Evolutionary conservation across 352 stramenopile genomes (phyloP), one percentile per base, ranked within the genome.

Genomic region (Globisporangium mamillatum): DNA sequence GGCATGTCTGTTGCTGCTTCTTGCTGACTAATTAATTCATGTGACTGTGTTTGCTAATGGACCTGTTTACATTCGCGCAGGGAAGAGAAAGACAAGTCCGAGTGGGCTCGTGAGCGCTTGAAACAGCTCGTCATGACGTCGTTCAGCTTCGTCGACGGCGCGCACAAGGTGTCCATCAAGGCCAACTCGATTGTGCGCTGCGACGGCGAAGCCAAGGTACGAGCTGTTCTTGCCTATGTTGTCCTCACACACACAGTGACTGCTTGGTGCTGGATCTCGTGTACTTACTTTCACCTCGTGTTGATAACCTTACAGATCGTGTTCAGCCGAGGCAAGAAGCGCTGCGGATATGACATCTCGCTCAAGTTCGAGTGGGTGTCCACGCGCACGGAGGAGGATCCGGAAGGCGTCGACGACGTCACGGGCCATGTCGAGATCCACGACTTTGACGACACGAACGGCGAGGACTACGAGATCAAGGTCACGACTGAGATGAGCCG

Each of bases 381-480:
- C 12, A 85, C 67, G 44, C 78, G 69, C 20, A 29, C 63, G 0
- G 75, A 76, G 32, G 73, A 76, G 20, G 77, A 82, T 48, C 46
- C 74, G 18, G 78, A 85, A 54, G 80, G 78, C 2, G 73, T 75
- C 48, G 73, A 80, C 4, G 76, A 84, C 22, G 77, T 89, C 20
- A 79, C 77, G 38, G 88, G 88, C 32, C 73, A 91, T 60, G 75
- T 95, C 20, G 84, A 95, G 71, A 68, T 95, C 36, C 82, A 92
- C 62, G 88, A 94, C 75, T 95, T 95, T 69, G 88, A 95, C 59
- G 88, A 95, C 75, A 94, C 80, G 66, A 91, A 69, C 66, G 84
- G 86, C 22, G 88, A 94, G 34, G 88, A 95, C 22, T 95, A 86
- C 63, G 84, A 94, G 68, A 75, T 94, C 50, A 66, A 81, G 9